Evolutionary conservation across 169 alveolate genomes (phyloP).

Genomic region (Besnoitia besnoiti): DNA sequence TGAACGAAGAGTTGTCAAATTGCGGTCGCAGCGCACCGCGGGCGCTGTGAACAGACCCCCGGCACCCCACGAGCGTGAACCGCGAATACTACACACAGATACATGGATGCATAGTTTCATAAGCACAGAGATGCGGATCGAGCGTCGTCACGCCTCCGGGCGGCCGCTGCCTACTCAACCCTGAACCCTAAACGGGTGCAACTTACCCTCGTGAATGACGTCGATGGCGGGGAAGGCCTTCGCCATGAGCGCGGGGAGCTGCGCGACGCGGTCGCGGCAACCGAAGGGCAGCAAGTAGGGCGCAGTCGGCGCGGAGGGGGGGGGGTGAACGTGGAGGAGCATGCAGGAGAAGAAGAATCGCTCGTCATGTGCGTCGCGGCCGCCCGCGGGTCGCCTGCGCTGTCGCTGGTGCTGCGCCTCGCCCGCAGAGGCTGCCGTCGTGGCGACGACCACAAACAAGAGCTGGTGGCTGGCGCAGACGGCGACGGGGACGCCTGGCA

Average conservation of each 20-base stretch:
- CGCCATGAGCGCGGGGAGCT: neutral
- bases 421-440: neutral
- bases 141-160: neutral
- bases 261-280: neutral
- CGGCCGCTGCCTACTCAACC: neutral
- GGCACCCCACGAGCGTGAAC: too few species aligned
- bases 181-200: neutral
- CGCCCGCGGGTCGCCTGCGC: neutral
- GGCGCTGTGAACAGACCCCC: too few species aligned
- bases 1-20: too few species aligned
- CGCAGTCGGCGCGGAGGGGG: neutral
- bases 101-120: too few species aligned
- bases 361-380: neutral
- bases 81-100: too few species aligned
- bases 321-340: neutral
- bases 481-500: conserved; percentile 12
- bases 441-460: neutral
- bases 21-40: too few species aligned
- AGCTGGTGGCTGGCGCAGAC: conserved; percentile 8
- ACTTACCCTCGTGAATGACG: conserved; percentile 17
- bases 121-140: neutral
- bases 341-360: neutral
- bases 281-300: neutral
- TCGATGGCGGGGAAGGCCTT: neutral
- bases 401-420: neutral